A percentile compares a stretch with the other conserved stretches of the same genome.
These are phyloP conservation scores for Leishmania amazonensis DNA, from an alignment of 208 protist species.

Conservation along the genomic window DNA sequence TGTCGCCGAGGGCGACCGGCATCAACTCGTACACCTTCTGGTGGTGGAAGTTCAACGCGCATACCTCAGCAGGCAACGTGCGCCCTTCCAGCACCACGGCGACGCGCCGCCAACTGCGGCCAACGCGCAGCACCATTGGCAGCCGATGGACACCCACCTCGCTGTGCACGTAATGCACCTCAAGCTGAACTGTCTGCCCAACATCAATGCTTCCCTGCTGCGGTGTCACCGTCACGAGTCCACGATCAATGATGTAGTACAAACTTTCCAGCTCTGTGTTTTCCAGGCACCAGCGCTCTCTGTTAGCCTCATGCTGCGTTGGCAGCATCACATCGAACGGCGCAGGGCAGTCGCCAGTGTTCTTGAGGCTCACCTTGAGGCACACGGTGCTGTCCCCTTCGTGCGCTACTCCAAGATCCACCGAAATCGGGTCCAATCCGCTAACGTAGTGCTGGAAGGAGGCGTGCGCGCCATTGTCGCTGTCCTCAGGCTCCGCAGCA, in stretches of 20 bases:
- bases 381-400: constrained; percentile 30
- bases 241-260: constrained; percentile 67
- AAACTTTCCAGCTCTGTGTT: constrained; percentile 74
- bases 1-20: constrained; percentile 89
- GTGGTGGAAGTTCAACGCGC: constrained; percentile 65
- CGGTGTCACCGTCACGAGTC: constrained; percentile 73
- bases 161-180: constrained; percentile 68
- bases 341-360: constrained; percentile 71
- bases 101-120: constrained; percentile 58
- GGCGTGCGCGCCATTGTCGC: constrained; percentile 42
- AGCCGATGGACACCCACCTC: constrained; percentile 76
- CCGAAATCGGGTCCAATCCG: constrained; percentile 65
- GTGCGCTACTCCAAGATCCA: constrained; percentile 79
- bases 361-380: constrained; percentile 68
- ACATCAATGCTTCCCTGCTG: constrained; percentile 60
- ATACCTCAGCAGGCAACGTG: constrained; percentile 66
- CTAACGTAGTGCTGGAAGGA: constrained; percentile 82
- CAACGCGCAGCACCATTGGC: constrained; percentile 79
- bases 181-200: constrained; percentile 53
- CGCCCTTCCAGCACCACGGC: constrained; percentile 84
- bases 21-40: constrained; percentile 57
- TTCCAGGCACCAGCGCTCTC: constrained; percentile 87
- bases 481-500: constrained; percentile 32
- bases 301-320: constrained; percentile 80
- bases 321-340: constrained; percentile 83